phyloP scores from a whole-genome alignment of 2,329 filamentous ascomycete genomes.

The Colletotrichum lentis region DNA sequence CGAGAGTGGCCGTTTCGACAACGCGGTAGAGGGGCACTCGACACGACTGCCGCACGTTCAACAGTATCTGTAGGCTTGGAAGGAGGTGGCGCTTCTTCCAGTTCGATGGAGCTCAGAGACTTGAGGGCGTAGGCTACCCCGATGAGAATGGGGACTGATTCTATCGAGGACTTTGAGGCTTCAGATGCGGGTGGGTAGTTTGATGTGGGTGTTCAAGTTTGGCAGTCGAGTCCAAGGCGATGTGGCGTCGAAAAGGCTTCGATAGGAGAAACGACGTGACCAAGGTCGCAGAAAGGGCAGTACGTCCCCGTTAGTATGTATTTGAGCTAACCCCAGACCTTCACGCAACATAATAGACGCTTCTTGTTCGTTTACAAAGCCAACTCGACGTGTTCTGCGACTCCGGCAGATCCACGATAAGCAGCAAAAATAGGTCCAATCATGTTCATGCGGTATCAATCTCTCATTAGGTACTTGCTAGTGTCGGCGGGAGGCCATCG shows the following conservation, averaged over 20 bases:
- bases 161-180: background rate
- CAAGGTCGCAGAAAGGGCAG: too few relatives aligned
- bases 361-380: background rate
- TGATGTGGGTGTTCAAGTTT: background rate
- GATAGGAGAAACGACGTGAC: background rate
- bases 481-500: background rate
- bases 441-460: background rate
- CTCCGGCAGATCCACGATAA: too few relatives aligned
- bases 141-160: background rate
- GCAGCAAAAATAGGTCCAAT: background rate
- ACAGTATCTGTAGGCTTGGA: background rate
- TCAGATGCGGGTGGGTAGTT: background rate
- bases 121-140: conserved; percentile 4
- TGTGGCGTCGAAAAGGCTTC: background rate
- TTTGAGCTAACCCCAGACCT: too few relatives aligned
- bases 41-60: background rate
- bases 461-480: background rate
- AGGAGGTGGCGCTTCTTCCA: background rate
- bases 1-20: background rate
- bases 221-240: background rate
- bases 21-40: background rate
- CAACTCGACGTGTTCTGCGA: background rate
- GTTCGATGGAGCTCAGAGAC: conserved; percentile 13
- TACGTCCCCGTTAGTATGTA: background rate
- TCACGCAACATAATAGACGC: too few relatives aligned